Evolutionary conservation across 257 asterid genomes (phyloP).

Genomic region (Parsonsia alboflavescens): DNA sequence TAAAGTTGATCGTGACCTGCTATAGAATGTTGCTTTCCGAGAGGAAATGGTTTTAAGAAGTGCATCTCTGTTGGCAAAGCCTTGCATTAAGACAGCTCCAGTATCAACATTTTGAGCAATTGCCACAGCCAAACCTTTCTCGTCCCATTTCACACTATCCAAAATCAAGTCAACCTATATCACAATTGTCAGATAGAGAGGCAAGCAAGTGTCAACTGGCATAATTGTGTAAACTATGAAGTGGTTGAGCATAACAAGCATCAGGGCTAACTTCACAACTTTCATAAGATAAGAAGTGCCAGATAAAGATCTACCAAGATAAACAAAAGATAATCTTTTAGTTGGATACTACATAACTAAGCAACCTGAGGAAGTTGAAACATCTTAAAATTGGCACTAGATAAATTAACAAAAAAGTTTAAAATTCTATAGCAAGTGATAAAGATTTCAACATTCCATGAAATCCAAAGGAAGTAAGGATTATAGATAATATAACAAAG

Average conservation of each 20-base stretch:
- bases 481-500: no score
- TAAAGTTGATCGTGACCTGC: slow-evolving; percentile 75
- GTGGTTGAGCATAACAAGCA: not conserved
- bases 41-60: slow-evolving; percentile 63
- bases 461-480: no score
- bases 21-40: slow-evolving; percentile 74
- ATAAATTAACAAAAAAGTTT: not conserved
- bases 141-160: slow-evolving; percentile 91
- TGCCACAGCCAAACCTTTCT: slow-evolving; percentile 87
- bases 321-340: not conserved
- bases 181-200: slow-evolving; percentile 29
- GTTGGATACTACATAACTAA: not conserved
- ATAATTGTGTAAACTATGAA: not conserved
- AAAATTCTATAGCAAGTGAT: not conserved
- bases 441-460: not conserved
- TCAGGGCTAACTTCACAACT: not conserved
- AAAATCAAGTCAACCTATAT: slow-evolving; percentile 66
- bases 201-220: not conserved
- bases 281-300: not conserved
- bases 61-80: slow-evolving; percentile 75
- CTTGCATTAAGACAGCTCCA: slow-evolving; percentile 90
- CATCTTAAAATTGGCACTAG: not conserved
- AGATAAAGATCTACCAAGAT: not conserved
- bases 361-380: not conserved
- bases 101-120: slow-evolving; percentile 91